Evolutionary conservation across 23 red algal species (phyloP).

Genomic region (Chondrus crispus): DNA sequence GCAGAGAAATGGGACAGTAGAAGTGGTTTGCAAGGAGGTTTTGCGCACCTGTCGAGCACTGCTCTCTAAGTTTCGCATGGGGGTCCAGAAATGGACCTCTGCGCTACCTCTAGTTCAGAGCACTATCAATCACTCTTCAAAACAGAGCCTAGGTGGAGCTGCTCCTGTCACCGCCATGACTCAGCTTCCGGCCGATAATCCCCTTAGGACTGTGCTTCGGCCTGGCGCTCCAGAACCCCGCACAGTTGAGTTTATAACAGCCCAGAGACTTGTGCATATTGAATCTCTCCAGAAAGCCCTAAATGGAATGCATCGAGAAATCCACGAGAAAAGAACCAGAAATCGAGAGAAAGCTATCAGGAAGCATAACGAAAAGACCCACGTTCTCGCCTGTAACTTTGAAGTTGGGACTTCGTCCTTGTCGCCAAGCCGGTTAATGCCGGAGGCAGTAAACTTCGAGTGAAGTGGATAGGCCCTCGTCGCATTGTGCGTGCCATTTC

Average conservation of each 20-base stretch:
- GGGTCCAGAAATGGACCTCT: not conserved
- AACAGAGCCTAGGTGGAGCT: not conserved
- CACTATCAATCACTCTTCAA: not conserved
- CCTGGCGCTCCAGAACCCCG: not conserved
- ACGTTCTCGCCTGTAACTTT: not conserved
- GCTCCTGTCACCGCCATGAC: not conserved
- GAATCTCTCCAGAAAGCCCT: not conserved
- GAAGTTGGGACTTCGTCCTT: not conserved
- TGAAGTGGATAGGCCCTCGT: not conserved
- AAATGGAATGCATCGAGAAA: not conserved
- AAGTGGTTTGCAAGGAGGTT: not conserved
- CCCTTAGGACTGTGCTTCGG: not conserved
- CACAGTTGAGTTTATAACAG: not conserved
- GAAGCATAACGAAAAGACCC: constrained; percentile 7
- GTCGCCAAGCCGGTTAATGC: not conserved
- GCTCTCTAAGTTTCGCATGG: not conserved
- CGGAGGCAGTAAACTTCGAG: not conserved
- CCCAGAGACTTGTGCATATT: not conserved
- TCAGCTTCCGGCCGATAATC: not conserved
- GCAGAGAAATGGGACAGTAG: not conserved
- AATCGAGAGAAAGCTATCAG: not conserved
- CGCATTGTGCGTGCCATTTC: not conserved
- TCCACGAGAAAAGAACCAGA: not conserved
- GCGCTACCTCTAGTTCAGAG: not conserved
- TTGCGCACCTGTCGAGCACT: not conserved